Percentiles rank a stretch among this genome's conserved stretches.
Evolutionary conservation across 2,329 filamentous ascomycete species (phyloP).

Genomic region (Cordyceps tenuipes): DNA sequence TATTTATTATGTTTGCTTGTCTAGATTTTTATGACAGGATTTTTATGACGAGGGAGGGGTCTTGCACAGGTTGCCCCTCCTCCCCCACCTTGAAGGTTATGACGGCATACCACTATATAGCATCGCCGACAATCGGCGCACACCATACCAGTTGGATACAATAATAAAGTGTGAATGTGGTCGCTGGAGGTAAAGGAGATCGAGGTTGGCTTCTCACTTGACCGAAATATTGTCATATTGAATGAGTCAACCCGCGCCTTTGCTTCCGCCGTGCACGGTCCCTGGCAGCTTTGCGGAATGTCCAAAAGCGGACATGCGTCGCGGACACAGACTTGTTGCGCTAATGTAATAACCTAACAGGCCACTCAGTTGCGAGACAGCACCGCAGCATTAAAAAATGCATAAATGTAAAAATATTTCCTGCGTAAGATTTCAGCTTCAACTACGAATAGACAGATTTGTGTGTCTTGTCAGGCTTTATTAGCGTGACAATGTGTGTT

Average conservation of each 20-base stretch:
- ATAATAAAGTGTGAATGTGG: too few species aligned
- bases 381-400: background rate
- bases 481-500: background rate
- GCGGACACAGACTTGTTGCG: too few species aligned
- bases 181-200: too few species aligned
- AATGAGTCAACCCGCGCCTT: background rate
- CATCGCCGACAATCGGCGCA: conserved; percentile 1
- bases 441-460: too few species aligned
- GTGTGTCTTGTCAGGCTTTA: background rate
- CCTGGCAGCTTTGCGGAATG: background rate
- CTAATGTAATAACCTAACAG: too few species aligned
- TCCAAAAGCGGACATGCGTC: background rate
- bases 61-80: background rate
- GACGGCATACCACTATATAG: background rate
- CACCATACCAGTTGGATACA: background rate
- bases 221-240: background rate
- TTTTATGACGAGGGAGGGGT: background rate
- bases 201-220: background rate
- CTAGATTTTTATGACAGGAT: background rate
- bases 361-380: too few species aligned
- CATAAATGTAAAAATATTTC: too few species aligned
- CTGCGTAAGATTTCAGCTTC: too few species aligned
- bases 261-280: background rate
- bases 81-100: conserved; percentile 11
- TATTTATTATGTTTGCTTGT: conserved; percentile 1